Evolutionary conservation across 129 eudicot genomes (phyloP).

Genomic region (Escallonia rubra): DNA sequence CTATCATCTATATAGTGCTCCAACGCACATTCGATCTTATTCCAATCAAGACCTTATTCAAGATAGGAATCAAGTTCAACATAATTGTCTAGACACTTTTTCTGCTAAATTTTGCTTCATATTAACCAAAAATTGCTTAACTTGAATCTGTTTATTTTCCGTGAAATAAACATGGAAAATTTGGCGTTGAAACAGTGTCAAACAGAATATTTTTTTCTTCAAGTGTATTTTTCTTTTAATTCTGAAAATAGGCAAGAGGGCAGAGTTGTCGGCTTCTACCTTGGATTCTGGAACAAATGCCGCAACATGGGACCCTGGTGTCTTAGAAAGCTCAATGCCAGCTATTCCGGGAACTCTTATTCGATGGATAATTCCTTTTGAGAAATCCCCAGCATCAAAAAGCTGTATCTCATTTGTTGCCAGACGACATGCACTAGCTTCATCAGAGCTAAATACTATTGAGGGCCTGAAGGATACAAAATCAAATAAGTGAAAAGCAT

Average conservation of each 20-base stretch:
- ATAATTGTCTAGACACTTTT: too few relatives aligned
- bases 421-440: slow-evolving; percentile 75
- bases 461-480: slow-evolving; percentile 56
- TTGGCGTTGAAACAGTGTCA: too few relatives aligned
- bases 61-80: too few relatives aligned
- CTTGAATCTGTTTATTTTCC: too few relatives aligned
- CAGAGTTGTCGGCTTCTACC: slow-evolving; percentile 37
- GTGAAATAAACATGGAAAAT: too few relatives aligned
- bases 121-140: too few relatives aligned
- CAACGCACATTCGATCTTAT: too few relatives aligned
- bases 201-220: too few relatives aligned
- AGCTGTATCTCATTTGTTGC: slow-evolving; percentile 89
- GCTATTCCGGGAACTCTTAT: slow-evolving; percentile 77
- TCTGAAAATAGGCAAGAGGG: not conserved
- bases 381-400: slow-evolving; percentile 66
- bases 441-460: slow-evolving; percentile 68
- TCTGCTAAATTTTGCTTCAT: too few relatives aligned
- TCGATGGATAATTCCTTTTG: slow-evolving; percentile 70
- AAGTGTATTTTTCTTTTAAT: too few relatives aligned
- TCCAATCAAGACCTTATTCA: too few relatives aligned
- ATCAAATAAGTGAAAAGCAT: slow-evolving; percentile 3
- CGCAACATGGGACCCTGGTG: slow-evolving; percentile 78
- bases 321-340: slow-evolving; percentile 65
- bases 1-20: too few relatives aligned
- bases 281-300: slow-evolving; percentile 92